Evolutionary conservation across 768 basidiomycete species (phyloP), one percentile per base, ranked within the genome.

Genomic region (Gelatoporia subvermispora): DNA sequence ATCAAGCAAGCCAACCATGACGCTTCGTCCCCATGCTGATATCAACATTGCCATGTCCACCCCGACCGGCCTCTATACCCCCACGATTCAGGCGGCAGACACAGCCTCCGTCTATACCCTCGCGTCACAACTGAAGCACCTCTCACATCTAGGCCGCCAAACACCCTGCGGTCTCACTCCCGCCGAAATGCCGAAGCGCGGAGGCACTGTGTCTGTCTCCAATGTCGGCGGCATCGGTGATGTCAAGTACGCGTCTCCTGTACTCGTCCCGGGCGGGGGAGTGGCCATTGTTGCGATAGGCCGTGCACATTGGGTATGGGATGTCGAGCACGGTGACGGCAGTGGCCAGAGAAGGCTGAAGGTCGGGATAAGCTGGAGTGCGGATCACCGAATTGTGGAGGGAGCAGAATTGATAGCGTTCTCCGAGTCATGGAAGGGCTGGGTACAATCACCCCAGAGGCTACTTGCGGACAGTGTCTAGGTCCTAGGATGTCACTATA

Each of bases 391-490:
- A 15, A 81, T 94, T 7, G 81, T 93, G 9, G 91, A 94, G 62
- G 91, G 91, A 3, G 91, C 90, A 1, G 91, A 94, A 68, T 62
- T 94, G 52, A 89, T 87, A 45, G 89, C 87, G 54, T 91, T 94
- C 63, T 85, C 91, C 51, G 89, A 93, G 69, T 72, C 74, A 37
- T 94, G 91, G 91, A 78, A 90, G 51, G 71, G 67, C 15, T 89
- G 81, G 72, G 85, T 92, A 15, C 90, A 93, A 68, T 62, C 68
- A 2, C 92, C 92, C 2, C 78, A 75, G 62, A 72, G 85, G 62
- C 60, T 91, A 51, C 76, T 90, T 55, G 88, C 57, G 3, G 74
- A 74, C 40, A 70, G 69, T 0, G 57, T 74, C 7, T 57, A 47
- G 40, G 24, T 8, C n/a, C 15, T 3, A 13, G 17, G 43, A 9